Conservation (phyloP, 2,329 filamentous ascomycete species). For the Raffaelea ambrosiae region DNA sequence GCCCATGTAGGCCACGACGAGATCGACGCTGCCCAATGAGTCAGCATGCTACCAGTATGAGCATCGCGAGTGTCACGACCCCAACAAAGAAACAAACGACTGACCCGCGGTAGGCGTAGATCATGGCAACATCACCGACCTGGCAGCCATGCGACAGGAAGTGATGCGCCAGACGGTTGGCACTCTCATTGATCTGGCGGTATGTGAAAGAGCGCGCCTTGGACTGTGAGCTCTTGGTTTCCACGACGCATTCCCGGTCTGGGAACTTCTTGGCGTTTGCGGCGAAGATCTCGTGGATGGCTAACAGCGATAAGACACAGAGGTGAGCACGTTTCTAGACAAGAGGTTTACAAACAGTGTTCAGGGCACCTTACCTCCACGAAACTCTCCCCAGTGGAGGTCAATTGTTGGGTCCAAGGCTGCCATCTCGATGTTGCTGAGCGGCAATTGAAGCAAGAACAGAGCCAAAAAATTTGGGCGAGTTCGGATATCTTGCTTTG, state of each 20-base stretch:
- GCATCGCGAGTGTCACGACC: not conserved
- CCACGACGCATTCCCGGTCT: conserved; percentile 42
- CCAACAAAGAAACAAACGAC: conserved; percentile 31
- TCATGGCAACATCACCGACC: conserved; percentile 85
- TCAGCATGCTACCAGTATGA: too few species aligned
- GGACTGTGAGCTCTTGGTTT: conserved; percentile 36
- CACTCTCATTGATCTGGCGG: conserved; percentile 74
- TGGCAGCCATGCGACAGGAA: conserved; percentile 64
- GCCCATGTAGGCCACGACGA: conserved; percentile 69
- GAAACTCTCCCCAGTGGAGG: conserved; percentile 11
- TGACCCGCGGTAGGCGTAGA: conserved; percentile 77
- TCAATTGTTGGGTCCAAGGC: conserved; percentile 10
- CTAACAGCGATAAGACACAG: not conserved
- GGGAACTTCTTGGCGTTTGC: conserved; percentile 60
- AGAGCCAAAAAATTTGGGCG: too few species aligned
- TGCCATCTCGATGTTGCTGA: conserved; percentile 1
- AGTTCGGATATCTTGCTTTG: too few species aligned
- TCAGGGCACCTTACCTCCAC: conserved; percentile 7
- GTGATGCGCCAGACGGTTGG: conserved; percentile 73
- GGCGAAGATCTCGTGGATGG: conserved; percentile 64
- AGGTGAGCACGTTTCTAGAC: not conserved
- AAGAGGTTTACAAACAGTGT: not conserved
- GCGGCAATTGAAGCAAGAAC: too few species aligned
- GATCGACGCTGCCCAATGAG: conserved; percentile 52
- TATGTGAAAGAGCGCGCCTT: conserved; percentile 70